Conservation (phyloP, 805 yeast genomes). For the Maudiozyma turicensis region DNA sequence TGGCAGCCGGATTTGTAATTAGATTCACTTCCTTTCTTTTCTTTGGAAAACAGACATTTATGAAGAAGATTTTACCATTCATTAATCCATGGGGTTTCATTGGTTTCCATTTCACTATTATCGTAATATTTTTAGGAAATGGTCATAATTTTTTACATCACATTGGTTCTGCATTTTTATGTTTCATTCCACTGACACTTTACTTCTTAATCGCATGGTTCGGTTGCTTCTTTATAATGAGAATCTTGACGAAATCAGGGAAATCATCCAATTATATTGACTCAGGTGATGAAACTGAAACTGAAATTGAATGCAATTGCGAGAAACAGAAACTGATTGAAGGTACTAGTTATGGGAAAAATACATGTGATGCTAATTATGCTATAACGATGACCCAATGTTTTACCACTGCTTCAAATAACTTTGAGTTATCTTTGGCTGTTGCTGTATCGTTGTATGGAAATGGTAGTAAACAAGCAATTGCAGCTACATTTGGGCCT, state of each 20-base stretch:
- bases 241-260: conserved; percentile 21
- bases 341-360: conserved; percentile 17
- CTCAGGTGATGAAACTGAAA: not conserved
- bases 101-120: conserved; percentile 42
- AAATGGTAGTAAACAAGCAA: conserved; percentile 39
- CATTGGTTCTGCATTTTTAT: conserved; percentile 40
- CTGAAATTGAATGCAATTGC: conserved; percentile 31
- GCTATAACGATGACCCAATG: conserved; percentile 38
- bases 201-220: conserved; percentile 43
- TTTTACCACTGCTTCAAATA: conserved; percentile 50
- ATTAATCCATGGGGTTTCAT: conserved; percentile 42
- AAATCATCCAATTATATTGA: not conserved
- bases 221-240: conserved; percentile 32
- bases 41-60: conserved; percentile 29
- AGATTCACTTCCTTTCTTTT: conserved; percentile 25
- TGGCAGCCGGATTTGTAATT: conserved; percentile 36
- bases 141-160: conserved; percentile 40
- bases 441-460: conserved; percentile 46
- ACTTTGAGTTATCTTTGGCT: conserved; percentile 48
- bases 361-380: conserved; percentile 34
- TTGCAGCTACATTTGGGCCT: conserved; percentile 55
- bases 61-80: conserved; percentile 31
- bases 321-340: conserved; percentile 23
- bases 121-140: conserved; percentile 41
- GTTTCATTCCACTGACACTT: conserved; percentile 39